Percentiles rank a stretch among this genome's conserved stretches.
Evolutionary conservation across 1,284 basidiomycete species (phyloP).

Genomic region (Coriolopsis trogii): DNA sequence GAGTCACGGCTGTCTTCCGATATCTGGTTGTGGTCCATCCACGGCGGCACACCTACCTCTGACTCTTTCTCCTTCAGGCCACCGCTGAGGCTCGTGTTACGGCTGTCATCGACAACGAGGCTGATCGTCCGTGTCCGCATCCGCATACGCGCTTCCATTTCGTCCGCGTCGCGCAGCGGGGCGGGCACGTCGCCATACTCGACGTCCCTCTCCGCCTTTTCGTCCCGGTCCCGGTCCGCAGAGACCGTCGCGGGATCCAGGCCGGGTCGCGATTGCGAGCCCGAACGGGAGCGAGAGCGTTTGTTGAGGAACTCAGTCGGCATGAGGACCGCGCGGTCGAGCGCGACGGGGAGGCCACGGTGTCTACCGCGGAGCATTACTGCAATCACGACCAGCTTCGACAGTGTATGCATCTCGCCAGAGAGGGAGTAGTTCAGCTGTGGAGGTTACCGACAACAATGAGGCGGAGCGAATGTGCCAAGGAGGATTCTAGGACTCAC

Average conservation of each 20-base stretch:
- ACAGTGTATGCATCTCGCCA: slow-evolving; percentile 66
- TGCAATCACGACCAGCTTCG: slow-evolving; percentile 72
- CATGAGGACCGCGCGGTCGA: slow-evolving; percentile 66
- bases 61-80: slow-evolving; percentile 1
- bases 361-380: slow-evolving; percentile 83
- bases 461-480: neutral
- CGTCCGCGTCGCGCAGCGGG: slow-evolving; percentile 9
- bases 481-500: slow-evolving; percentile 34
- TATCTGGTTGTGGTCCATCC: neutral
- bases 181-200: neutral
- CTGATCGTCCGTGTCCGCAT: slow-evolving; percentile 19
- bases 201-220: neutral
- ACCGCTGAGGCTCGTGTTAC: slow-evolving; percentile 1
- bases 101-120: slow-evolving; percentile 16
- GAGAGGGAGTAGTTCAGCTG: slow-evolving; percentile 65
- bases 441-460: neutral
- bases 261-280: no score
- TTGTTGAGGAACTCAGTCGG: slow-evolving; percentile 36
- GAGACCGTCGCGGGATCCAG: neutral
- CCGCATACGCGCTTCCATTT: slow-evolving; percentile 16
- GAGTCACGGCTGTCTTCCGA: slow-evolving; percentile 9
- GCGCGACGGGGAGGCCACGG: slow-evolving; percentile 71
- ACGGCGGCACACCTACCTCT: slow-evolving; percentile 2
- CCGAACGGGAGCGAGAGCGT: neutral
- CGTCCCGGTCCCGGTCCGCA: neutral